phyloP scores from a whole-genome alignment of 768 basidiomycete species.

The Auriscalpium orientale region DNA sequence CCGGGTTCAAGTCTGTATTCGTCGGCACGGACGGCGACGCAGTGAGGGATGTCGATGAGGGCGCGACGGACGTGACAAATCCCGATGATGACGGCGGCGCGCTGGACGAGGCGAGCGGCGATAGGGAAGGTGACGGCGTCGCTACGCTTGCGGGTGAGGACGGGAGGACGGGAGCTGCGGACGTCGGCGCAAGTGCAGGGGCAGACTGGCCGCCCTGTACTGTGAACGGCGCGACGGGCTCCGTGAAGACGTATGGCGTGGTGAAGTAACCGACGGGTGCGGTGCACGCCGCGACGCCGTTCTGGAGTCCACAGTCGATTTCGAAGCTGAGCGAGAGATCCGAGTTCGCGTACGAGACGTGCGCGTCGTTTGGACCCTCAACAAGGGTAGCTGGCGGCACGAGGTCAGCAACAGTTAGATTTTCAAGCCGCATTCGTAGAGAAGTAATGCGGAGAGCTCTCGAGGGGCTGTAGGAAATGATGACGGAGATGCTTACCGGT shows the following conservation, averaged over 20 bases:
- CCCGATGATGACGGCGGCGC: background rate
- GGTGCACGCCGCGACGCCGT: conserved; percentile 1
- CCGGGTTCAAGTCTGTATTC: background rate
- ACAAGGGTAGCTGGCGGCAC: conserved; percentile 1
- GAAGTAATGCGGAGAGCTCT: too few species aligned
- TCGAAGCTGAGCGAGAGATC: background rate
- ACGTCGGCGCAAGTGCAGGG: background rate
- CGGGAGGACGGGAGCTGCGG: background rate
- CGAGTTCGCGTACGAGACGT: background rate
- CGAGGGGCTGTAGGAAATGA: too few species aligned
- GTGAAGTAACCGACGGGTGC: background rate
- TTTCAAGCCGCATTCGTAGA: too few species aligned
- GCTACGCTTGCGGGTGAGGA: background rate
- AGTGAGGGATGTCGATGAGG: background rate
- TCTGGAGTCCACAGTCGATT: conserved; percentile 1
- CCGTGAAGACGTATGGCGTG: background rate
- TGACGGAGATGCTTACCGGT: background rate
- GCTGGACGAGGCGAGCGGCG: background rate
- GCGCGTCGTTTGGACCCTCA: conserved; percentile 3
- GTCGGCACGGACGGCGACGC: background rate
- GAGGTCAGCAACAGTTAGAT: background rate
- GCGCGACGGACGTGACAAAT: background rate
- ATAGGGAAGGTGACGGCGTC: background rate
- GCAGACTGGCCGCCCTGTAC: conserved; percentile 2
- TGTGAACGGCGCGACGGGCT: background rate